Percentiles rank a stretch among this genome's conserved stretches.
phyloP scores from a whole-genome alignment of 2,329 filamentous ascomycete species.

The Stagonosporopsis rhizophila region DNA sequence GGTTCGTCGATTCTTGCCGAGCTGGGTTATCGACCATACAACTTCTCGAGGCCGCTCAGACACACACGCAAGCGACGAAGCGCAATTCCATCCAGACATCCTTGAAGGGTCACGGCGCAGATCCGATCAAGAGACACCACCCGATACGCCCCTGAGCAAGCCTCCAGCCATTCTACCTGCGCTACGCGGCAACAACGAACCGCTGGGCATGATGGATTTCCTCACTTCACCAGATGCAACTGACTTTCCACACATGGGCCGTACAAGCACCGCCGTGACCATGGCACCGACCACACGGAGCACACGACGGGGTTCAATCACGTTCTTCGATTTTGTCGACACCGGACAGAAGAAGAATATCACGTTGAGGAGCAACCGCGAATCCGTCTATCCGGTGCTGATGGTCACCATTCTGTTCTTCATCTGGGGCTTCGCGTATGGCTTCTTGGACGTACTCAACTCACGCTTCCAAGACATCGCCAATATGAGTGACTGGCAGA shows the following conservation, averaged over 20 bases:
- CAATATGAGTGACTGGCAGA: conserved; percentile 67
- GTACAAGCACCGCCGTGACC: conserved; percentile 46
- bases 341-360: conserved; percentile 72
- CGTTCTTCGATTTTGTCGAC: conserved; percentile 80
- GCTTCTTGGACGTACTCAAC: conserved; percentile 83
- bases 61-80: conserved; percentile 41
- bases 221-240: conserved; percentile 57
- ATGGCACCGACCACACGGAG: conserved; percentile 32
- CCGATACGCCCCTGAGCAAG: conserved; percentile 34
- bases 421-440: conserved; percentile 90
- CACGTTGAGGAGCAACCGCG: conserved; percentile 66
- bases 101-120: conserved; percentile 27
- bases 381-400: conserved; percentile 74
- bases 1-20: conserved; percentile 68
- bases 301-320: conserved; percentile 43
- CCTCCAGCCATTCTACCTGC: conserved; percentile 26
- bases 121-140: conserved; percentile 31
- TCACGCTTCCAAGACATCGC: conserved; percentile 70
- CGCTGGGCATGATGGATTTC: conserved; percentile 61
- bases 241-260: conserved; percentile 43
- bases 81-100: conserved; percentile 34
- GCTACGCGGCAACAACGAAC: conserved; percentile 31
- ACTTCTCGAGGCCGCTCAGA: conserved; percentile 36
- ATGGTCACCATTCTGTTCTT: conserved; percentile 84
- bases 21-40: conserved; percentile 60